phyloP scores from a whole-genome alignment of 192 early-diverging fungal species.

The Chytriomyces confervae region DNA sequence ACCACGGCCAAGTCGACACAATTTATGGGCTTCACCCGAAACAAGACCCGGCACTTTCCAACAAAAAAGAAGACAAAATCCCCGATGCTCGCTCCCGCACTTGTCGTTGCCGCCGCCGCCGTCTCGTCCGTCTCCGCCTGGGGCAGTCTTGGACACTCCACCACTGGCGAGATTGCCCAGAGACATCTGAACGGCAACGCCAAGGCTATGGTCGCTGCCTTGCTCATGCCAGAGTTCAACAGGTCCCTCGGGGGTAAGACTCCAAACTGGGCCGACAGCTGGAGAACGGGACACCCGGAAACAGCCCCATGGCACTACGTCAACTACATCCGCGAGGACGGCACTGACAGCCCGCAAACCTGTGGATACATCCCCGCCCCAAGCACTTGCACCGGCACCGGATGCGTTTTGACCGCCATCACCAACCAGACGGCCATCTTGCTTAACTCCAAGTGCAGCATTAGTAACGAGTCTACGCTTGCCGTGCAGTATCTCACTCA shows the following conservation, averaged over 20 bases:
- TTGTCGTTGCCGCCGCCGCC: background rate
- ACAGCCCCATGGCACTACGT: constrained; percentile 19
- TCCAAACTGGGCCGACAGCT: constrained; percentile 23
- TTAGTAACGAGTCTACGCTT: background rate
- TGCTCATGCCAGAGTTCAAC: background rate
- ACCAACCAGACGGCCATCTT: constrained; percentile 25
- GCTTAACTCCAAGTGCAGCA: background rate
- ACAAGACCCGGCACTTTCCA: too few relatives aligned
- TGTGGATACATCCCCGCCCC: constrained; percentile 11
- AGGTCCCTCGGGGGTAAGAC: constrained; percentile 3
- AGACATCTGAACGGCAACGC: constrained; percentile 11
- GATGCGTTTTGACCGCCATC: constrained; percentile 32
- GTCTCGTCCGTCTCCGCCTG: constrained; percentile 10
- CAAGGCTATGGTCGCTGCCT: background rate
- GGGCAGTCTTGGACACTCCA: constrained; percentile 12
- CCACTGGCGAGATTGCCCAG: constrained; percentile 21
- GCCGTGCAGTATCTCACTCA: constrained; percentile 46
- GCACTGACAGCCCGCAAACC: background rate
- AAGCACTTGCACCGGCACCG: background rate
- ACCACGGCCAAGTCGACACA: too few relatives aligned
- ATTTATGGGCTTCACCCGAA: too few relatives aligned
- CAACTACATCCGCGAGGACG: background rate
- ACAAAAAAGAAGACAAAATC: too few relatives aligned
- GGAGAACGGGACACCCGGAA: constrained; percentile 6
- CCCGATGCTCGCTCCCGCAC: too few relatives aligned